Base-by-base conservation (phyloP, 2,329 filamentous ascomycete species). In the Rhinocladiella similis region DNA sequence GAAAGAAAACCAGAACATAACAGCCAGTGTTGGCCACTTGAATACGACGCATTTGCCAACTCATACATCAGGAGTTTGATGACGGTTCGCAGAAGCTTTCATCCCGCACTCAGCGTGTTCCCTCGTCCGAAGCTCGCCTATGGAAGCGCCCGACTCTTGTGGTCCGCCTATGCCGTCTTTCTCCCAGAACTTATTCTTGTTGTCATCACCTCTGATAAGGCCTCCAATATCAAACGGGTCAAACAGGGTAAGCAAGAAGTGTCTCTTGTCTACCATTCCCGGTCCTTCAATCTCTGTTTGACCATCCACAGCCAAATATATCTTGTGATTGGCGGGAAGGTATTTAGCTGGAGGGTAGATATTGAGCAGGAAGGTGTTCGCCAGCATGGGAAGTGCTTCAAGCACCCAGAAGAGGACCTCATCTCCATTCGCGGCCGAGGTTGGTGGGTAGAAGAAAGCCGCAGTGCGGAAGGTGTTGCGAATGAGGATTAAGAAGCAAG, bases 351-450 rank as follows among this genome's bases (percentile, higher is more conserved):
- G 80, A 53, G 81, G 80, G 46, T 74, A 80, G 18, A 79, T 53
- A 57, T 81, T 81, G n/a, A 82, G 69, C 50, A 83, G 61, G 3
- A 73, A 71, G 12, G 76, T 79, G 59, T 81, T 82, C 47, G 74
- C 59, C 16, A 80, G 76, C 75, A 83, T 82, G 50, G 81, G 74
- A 2, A 70, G 65, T 3, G 73, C 75, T 61, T 83, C 81, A 55
- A 83, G 81, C 29, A 82, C 69, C 75, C 78, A 83, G 58, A 83
- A 80, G 60, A 77, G 80, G 64, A 74, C 75, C 54, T 84, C 80
- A 50, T 75, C 66, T 54, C 72, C 60, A 63, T 65, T 61, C 47
- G 69, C 68, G 56, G 71, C 66, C 66, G 73, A 70, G 57, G 59
- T 36, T 36, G 53, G 58, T 5, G 62, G 43, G 66, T 70, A 55